Conservation (phyloP, 306 rosid species). For the Fagus sylvatica region DNA sequence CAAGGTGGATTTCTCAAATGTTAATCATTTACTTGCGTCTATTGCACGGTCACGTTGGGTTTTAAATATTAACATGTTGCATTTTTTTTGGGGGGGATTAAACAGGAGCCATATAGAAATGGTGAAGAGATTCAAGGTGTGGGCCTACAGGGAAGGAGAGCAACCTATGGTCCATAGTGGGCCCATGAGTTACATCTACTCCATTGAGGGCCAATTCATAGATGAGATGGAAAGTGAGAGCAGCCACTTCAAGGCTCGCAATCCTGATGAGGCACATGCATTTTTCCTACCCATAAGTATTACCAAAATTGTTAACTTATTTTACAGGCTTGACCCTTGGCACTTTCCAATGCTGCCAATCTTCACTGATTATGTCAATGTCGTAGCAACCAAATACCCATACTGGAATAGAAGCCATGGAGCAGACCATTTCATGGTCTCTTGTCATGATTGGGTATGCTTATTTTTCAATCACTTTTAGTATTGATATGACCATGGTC, state of each 20-base stretch:
- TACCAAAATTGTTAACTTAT: constrained; percentile 38
- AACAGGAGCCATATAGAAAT: constrained; percentile 64
- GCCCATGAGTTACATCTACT: constrained; percentile 60
- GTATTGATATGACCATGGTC: too few species aligned
- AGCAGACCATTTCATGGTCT: constrained; percentile 68
- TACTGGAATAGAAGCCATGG: constrained; percentile 69
- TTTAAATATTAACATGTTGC: background rate
- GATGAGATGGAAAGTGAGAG: constrained; percentile 55
- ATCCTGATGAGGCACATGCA: constrained; percentile 53
- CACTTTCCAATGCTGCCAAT: constrained; percentile 35
- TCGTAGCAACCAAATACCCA: constrained; percentile 34
- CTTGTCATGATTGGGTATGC: constrained; percentile 87
- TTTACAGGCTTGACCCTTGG: constrained; percentile 26
- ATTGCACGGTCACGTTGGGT: background rate
- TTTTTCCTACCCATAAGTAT: constrained; percentile 61
- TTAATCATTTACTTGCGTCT: background rate
- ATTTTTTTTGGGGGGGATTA: background rate
- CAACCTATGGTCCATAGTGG: constrained; percentile 57
- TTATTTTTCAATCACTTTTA: background rate
- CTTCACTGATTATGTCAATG: constrained; percentile 40
- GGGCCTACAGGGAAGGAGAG: constrained; percentile 66
- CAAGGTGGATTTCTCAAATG: too few species aligned
- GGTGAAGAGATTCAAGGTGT: constrained; percentile 63
- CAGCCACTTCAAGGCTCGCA: constrained; percentile 33
- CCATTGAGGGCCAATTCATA: constrained; percentile 73